Evolutionary conservation across 2,329 filamentous ascomycete species (phyloP).

Genomic region (Fusarium goolgardi): DNA sequence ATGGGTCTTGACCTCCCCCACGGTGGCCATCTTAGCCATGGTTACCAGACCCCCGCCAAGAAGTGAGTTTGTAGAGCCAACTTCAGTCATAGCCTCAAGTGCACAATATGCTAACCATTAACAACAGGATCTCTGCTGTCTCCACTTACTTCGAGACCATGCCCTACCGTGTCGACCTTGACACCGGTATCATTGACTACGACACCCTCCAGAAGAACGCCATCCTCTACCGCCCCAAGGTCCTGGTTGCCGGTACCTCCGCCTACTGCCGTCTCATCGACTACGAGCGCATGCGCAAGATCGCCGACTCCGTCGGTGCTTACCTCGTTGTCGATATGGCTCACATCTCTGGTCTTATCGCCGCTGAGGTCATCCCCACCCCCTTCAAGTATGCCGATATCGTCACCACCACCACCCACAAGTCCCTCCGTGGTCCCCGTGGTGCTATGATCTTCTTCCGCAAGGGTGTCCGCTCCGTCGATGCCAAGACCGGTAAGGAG

Average conservation of each 20-base stretch:
- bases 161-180: constrained; percentile 89
- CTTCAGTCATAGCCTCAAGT: background rate
- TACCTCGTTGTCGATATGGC: constrained; percentile 99
- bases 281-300: constrained; percentile 95
- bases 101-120: constrained; percentile 9
- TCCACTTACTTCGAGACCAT: constrained; percentile 99
- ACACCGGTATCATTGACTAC: constrained; percentile 97
- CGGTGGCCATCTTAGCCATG: constrained; percentile 94
- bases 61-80: constrained; percentile 69
- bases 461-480: constrained; percentile 90
- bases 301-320: constrained; percentile 91
- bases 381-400: constrained; percentile 95
- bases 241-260: constrained; percentile 95
- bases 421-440: constrained; percentile 95
- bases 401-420: constrained; percentile 98
- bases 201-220: constrained; percentile 91
- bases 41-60: constrained; percentile 94
- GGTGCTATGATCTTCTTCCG: constrained; percentile 99
- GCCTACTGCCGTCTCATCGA: constrained; percentile 99
- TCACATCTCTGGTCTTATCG: constrained; percentile 96
- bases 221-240: constrained; percentile 92
- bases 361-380: constrained; percentile 90
- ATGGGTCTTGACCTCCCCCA: constrained; percentile 98
- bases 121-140: constrained; percentile 84
- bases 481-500: constrained; percentile 91